Evolutionary conservation across 441 rosid species (phyloP), one percentile per base, ranked within the genome.

Genomic region (Adansonia grandidieri): DNA sequence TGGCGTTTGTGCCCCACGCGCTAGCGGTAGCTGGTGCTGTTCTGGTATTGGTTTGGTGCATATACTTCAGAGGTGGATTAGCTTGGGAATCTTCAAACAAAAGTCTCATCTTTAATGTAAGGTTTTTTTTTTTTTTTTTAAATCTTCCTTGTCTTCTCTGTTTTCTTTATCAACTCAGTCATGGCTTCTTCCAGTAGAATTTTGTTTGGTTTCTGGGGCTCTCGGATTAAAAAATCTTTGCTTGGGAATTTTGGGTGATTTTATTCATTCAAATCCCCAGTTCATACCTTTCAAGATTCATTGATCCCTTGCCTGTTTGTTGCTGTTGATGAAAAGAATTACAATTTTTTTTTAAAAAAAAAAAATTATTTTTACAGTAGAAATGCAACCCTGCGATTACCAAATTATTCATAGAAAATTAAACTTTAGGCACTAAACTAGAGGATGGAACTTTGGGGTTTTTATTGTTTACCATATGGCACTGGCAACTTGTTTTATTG

Each of bases 21-120:
- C 86, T 95, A 2, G 99, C 85, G 5, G 5, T 89, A 19, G 87
- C 71, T 0, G 94, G 84, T 8, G 92, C 89, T 74, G 74, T 88
- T 75, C 53, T 93, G 94, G 98, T 95, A 4, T 61, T 93, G 70
- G 85, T 95, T 11, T 95, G 99, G 99, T 84, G 80, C 84, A 84
- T 92, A 54, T 56, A 82, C 74, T 95, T 79, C 79, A 85, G 93
- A 76, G 99, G 99, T 42, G 99, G 99, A 67, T 60, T 95, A n/a
- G 99, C 98, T 6, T 95, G 99, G 99, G 96, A 93, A 79, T 84
- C 91, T 80, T 1, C 90, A 9, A 84, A 95, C 87, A 95, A 93
- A 64, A 88, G 74, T 80, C 98, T 95, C 82, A 95, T 95, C 88
- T 95, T 95, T 84, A 95, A 95, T 75, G 99, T 93, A 81, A 81